phyloP scores from a whole-genome alignment of 176 grass and related monocot genomes.

The Pontederia crassipes region DNA sequence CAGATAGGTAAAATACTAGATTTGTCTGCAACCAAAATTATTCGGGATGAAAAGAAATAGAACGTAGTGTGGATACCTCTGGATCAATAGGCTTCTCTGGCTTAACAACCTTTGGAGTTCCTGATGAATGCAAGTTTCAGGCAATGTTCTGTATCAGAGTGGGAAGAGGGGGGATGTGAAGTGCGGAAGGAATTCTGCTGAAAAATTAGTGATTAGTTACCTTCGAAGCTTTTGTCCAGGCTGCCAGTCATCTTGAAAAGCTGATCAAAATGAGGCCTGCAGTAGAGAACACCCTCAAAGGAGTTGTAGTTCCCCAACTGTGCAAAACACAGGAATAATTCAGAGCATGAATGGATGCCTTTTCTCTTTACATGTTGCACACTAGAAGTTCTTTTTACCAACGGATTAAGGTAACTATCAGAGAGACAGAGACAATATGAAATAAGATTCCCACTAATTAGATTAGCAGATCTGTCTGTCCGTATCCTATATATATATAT shows the following conservation, averaged over 20 bases:
- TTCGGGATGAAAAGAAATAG: neutral
- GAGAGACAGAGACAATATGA: too few species aligned
- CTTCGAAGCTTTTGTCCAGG: conserved; percentile 96
- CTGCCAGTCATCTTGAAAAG: conserved; percentile 94
- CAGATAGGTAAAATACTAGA: neutral
- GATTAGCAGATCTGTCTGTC: too few species aligned
- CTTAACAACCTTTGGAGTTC: conserved; percentile 88
- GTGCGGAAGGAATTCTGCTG: too few species aligned
- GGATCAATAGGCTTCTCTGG: conserved; percentile 63
- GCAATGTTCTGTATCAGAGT: neutral
- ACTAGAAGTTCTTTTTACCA: too few species aligned
- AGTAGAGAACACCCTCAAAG: conserved; percentile 94
- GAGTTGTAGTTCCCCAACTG: conserved; percentile 96
- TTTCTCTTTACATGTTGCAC: too few species aligned
- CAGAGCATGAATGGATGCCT: neutral
- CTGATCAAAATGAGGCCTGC: conserved; percentile 96
- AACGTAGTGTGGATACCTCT: conserved; percentile 39
- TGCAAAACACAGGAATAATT: neutral
- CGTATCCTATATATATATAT: too few species aligned
- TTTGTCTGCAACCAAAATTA: neutral
- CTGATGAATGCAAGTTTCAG: conserved; percentile 31
- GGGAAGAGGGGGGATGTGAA: neutral
- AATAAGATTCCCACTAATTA: too few species aligned
- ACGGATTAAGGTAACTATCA: too few species aligned
- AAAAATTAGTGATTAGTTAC: conserved; percentile 15